Base-by-base conservation (phyloP, 768 basidiomycete genomes). In the Hypholoma sublateritium region DNA sequence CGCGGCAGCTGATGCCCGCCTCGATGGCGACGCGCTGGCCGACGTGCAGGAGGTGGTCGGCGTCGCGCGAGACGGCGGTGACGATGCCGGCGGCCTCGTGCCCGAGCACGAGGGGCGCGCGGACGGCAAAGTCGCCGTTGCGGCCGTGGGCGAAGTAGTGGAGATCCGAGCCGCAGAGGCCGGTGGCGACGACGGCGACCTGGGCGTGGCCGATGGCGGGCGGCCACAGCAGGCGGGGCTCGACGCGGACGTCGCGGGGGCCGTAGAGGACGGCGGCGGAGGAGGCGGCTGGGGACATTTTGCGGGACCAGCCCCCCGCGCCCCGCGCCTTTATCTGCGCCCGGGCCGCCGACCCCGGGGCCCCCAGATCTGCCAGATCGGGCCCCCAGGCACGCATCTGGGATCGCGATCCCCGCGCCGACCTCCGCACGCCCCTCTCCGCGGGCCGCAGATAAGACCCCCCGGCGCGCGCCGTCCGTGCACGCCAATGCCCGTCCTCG, bases 21-120 rank as follows among this genome's bases (percentile, higher is more conserved):
- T 98, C 95, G 69, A 98, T 89, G 24, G 93, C 95, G 51, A 98
- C 95, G 53, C 91, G 86, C 70, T 93, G 89, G 35, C 95, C 94
- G 19, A 87, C 81, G 13, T 74, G 70, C 57, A 94, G 28, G 3
- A 32, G 74, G 66, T 80, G 66, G 61, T 76, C 79, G 43, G 88
- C 87, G 16, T 86, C 85, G 12, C 87, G 80, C 11, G 91, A 90
- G 56, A 96, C 79, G n/a, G 92, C 87, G 55, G 88, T 87, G 65
- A 98, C 77, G 66, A 91, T 72, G 34, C 95, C 95, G n/a, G 91
- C 85, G 0, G 94, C 81, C 77, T 98, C 95, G 72, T 98, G 95
- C 22, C 95, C 96, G 32, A 98, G 88, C 45, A 95, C 88, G 57
- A 98, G 84, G 4, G 95, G 95, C 5, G 85, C 79, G 58, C 85